phyloP scores from a whole-genome alignment of 2,329 filamentous ascomycete species.

The Sclerotinia trifoliorum region DNA sequence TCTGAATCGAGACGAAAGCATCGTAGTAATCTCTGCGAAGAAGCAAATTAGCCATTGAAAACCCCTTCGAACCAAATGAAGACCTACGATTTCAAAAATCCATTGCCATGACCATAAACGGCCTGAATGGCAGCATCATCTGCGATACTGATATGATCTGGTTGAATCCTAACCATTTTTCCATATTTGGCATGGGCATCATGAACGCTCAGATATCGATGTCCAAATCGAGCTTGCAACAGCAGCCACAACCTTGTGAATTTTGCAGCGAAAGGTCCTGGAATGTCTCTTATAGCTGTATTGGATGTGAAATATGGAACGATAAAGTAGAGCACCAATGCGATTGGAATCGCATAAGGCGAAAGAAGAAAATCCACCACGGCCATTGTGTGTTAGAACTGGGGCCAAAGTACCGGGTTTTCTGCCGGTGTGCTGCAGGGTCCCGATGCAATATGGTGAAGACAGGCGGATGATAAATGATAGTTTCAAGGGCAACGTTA shows the following conservation, averaged over 20 bases:
- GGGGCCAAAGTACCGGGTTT: background rate
- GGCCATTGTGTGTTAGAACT: constrained; percentile 33
- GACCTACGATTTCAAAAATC: constrained; percentile 65
- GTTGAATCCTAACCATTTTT: constrained; percentile 78
- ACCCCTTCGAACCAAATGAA: background rate
- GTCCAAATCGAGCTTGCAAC: constrained; percentile 61
- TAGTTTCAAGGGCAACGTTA: background rate
- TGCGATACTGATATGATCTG: constrained; percentile 78
- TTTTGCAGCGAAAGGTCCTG: constrained; percentile 53
- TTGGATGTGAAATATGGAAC: constrained; percentile 40
- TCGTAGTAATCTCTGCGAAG: constrained; percentile 76
- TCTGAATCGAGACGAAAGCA: constrained; percentile 81
- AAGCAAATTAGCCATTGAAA: constrained; percentile 2
- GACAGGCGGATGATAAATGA: background rate
- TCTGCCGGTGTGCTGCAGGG: constrained; percentile 2
- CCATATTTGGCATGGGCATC: constrained; percentile 69
- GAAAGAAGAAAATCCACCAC: constrained; percentile 44
- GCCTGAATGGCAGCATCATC: constrained; percentile 73
- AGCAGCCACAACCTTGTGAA: constrained; percentile 84
- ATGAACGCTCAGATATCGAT: constrained; percentile 64
- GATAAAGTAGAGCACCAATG: constrained; percentile 45
- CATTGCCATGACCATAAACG: constrained; percentile 79
- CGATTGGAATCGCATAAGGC: constrained; percentile 48
- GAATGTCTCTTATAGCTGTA: constrained; percentile 43
- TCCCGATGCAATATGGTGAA: background rate